Percentiles rank a stretch among this genome's conserved stretches.
Conservation (phyloP, 148 eudicot species). For the Heliamphora exappendiculata region DNA sequence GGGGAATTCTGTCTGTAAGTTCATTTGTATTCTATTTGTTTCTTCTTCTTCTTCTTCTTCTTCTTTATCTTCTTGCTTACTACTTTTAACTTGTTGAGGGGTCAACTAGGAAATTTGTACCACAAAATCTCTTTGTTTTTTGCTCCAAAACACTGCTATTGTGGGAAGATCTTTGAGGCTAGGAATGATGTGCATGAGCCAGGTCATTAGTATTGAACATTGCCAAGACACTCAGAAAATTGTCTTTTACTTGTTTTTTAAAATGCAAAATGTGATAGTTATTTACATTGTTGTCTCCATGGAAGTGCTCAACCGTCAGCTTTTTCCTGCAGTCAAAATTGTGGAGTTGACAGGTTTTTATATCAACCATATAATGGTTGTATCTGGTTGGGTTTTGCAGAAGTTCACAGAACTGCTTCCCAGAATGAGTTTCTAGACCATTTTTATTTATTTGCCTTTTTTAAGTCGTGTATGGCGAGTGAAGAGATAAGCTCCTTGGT, state of each 20-base stretch:
- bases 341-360: too few relatives aligned
- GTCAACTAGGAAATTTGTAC: background rate
- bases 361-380: too few relatives aligned
- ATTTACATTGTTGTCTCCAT: too few relatives aligned
- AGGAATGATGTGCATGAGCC: background rate
- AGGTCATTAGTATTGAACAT: too few relatives aligned
- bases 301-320: background rate
- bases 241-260: too few relatives aligned
- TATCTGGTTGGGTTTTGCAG: background rate
- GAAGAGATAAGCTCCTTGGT: background rate
- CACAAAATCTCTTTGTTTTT: background rate
- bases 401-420: background rate
- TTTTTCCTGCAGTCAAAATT: too few relatives aligned
- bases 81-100: background rate
- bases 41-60: background rate
- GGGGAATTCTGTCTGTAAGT: slow-evolving; percentile 90
- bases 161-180: too few relatives aligned
- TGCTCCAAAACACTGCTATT: background rate
- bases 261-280: background rate
- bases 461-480: background rate
- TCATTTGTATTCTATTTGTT: background rate
- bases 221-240: too few relatives aligned
- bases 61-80: background rate
- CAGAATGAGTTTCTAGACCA: too few relatives aligned
- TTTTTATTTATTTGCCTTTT: background rate